Conservation (phyloP, 345 rosid species). For the Lumnitzera littorea region DNA sequence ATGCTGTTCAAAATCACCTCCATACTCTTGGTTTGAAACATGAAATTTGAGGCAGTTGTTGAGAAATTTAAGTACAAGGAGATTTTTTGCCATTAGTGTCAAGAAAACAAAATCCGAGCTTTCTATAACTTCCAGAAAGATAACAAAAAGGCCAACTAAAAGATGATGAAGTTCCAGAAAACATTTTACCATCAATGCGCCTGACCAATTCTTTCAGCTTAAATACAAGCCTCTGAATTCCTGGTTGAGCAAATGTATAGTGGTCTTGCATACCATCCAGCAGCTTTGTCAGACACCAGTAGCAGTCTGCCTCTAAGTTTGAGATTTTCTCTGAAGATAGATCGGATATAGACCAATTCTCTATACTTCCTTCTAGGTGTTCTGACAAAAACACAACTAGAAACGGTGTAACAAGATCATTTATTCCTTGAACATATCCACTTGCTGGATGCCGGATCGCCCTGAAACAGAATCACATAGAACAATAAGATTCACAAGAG, state of each 20-base stretch:
- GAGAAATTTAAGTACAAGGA: too few species aligned
- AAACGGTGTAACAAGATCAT: constrained; percentile 97
- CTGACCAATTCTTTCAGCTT: constrained; percentile 93
- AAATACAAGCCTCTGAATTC: constrained; percentile 98
- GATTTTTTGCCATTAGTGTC: too few species aligned
- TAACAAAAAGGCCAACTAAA: neutral
- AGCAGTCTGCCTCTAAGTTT: constrained; percentile 88
- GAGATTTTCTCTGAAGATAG: constrained; percentile 59
- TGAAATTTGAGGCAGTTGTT: too few species aligned
- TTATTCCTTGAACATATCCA: constrained; percentile 98
- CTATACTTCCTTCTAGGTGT: constrained; percentile 72
- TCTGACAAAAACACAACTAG: constrained; percentile 91
- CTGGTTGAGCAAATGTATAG: constrained; percentile 99
- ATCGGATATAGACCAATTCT: constrained; percentile 68
- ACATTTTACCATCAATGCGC: constrained; percentile 81
- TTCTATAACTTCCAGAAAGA: too few species aligned
- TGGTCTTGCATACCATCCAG: constrained; percentile 99
- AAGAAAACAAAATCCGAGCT: too few species aligned
- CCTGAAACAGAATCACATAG: constrained; percentile 38
- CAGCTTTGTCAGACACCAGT: constrained; percentile 94
- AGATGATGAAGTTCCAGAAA: neutral
- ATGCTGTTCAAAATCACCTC: too few species aligned
- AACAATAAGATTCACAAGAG: constrained; percentile 6
- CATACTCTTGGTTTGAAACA: too few species aligned
- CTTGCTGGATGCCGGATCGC: constrained; percentile 99